A percentile compares a stretch with the other conserved stretches of the same genome.
Conservation (phyloP, 306 rosid species). For the Gillenia trifoliata region DNA sequence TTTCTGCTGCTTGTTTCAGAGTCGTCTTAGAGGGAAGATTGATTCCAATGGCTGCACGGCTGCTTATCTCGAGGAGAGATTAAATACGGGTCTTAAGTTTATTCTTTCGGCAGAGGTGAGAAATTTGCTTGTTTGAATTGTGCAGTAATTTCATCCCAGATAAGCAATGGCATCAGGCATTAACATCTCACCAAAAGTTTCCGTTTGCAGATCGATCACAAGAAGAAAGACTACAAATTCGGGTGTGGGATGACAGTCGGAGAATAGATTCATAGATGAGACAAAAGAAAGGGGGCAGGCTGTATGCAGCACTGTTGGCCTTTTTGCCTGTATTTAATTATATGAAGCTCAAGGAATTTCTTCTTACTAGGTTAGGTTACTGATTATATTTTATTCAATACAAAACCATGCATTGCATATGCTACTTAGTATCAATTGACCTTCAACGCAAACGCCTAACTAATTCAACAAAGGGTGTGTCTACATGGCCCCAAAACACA, state of each 20-base stretch:
- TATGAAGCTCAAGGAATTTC: too few relatives aligned
- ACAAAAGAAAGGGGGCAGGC: neutral
- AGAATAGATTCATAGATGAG: slow-evolving; percentile 40
- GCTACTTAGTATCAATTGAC: too few relatives aligned
- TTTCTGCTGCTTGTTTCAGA: slow-evolving; percentile 27
- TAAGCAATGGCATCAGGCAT: neutral
- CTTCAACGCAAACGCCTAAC: too few relatives aligned
- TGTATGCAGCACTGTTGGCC: neutral
- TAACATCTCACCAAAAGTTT: neutral
- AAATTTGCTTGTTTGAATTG: neutral
- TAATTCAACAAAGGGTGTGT: too few relatives aligned
- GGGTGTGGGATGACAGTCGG: slow-evolving; percentile 91
- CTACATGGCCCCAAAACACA: too few relatives aligned
- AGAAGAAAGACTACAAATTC: slow-evolving; percentile 87
- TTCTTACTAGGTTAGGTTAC: too few relatives aligned
- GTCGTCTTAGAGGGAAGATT: slow-evolving; percentile 81
- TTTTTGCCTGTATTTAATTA: too few relatives aligned
- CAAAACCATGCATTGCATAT: neutral
- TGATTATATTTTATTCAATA: too few relatives aligned
- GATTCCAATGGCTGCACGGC: slow-evolving; percentile 66
- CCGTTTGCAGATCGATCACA: slow-evolving; percentile 71
- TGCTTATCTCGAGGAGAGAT: slow-evolving; percentile 82
- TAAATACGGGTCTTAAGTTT: slow-evolving; percentile 52
- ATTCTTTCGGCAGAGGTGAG: slow-evolving; percentile 65
- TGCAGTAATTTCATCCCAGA: neutral